Evolutionary conservation across 306 rosid genomes (phyloP).

Genomic region (Malus asiatica): DNA sequence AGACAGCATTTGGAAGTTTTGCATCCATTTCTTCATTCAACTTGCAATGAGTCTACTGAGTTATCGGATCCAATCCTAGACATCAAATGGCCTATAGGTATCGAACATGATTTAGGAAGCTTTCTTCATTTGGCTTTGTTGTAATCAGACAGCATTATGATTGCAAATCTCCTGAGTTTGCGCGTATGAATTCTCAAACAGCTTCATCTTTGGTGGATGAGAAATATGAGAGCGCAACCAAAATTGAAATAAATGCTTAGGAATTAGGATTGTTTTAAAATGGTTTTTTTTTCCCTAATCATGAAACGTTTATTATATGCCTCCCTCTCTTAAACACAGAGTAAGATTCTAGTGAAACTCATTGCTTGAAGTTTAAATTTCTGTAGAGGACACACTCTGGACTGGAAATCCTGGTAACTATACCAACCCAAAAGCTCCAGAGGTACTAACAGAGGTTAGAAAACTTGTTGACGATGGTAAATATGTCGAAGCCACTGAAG

Average conservation of each 20-base stretch:
- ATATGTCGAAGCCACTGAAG: conserved; percentile 65
- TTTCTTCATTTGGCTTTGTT: not conserved
- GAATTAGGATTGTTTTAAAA: not conserved
- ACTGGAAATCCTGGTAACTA: conserved; percentile 75
- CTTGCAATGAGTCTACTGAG: too few species aligned
- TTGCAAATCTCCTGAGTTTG: not conserved
- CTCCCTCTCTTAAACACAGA: not conserved
- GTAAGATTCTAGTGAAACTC: not conserved
- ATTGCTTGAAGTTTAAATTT: not conserved
- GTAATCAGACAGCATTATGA: not conserved
- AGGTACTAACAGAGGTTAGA: conserved; percentile 57
- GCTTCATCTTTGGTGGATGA: not conserved
- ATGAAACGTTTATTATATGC: not conserved
- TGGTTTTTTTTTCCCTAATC: not conserved
- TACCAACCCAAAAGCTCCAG: conserved; percentile 65
- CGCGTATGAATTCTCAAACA: not conserved
- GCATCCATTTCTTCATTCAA: too few species aligned
- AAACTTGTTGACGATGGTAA: conserved; percentile 68
- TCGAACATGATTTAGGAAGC: not conserved
- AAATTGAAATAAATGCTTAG: not conserved
- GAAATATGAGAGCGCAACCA: not conserved
- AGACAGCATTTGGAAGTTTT: too few species aligned
- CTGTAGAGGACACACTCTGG: conserved; percentile 87
- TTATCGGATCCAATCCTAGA: too few species aligned
- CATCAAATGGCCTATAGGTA: too few species aligned